A percentile compares a stretch with the other conserved stretches of the same genome.
Conservation (phyloP, 2,329 filamentous ascomycete species). For the Colletotrichum higginsianum region DNA sequence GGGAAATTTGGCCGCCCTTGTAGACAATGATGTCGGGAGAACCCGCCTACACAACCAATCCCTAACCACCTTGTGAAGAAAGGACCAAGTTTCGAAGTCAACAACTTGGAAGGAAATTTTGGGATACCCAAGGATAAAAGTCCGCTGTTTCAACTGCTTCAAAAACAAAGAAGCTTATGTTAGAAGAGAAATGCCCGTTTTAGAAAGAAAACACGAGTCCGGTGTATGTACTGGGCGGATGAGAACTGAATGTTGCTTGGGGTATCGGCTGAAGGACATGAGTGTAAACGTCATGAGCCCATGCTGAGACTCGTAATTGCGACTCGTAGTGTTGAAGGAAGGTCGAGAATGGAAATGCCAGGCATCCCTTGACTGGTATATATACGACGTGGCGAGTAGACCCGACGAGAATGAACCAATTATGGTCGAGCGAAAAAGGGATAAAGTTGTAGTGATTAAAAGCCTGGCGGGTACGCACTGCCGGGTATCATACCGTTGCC, state of each 20-base stretch:
- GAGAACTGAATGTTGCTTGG: slow-evolving; percentile 34
- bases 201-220: slow-evolving; percentile 33
- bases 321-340: slow-evolving; percentile 40
- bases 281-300: slow-evolving; percentile 37
- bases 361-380: slow-evolving; percentile 25
- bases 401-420: slow-evolving; percentile 34
- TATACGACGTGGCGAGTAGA: slow-evolving; percentile 38
- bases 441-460: slow-evolving; percentile 43
- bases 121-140: slow-evolving; percentile 20
- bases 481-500: slow-evolving; percentile 65
- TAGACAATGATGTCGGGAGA: slow-evolving; percentile 4
- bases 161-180: slow-evolving; percentile 33
- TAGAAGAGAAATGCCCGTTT: slow-evolving; percentile 38
- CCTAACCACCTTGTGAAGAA: slow-evolving; percentile 5
- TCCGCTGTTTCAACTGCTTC: slow-evolving; percentile 31
- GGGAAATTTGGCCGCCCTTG: neutral
- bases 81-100: slow-evolving; percentile 9
- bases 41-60: neutral
- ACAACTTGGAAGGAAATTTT: neutral
- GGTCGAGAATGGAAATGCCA: slow-evolving; percentile 41
- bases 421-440: slow-evolving; percentile 29
- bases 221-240: slow-evolving; percentile 40
- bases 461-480: slow-evolving; percentile 65
- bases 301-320: slow-evolving; percentile 34
- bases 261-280: slow-evolving; percentile 42